Evolutionary conservation across 78 protist species (phyloP).

Genomic region (Carpediemonas membranifera): DNA sequence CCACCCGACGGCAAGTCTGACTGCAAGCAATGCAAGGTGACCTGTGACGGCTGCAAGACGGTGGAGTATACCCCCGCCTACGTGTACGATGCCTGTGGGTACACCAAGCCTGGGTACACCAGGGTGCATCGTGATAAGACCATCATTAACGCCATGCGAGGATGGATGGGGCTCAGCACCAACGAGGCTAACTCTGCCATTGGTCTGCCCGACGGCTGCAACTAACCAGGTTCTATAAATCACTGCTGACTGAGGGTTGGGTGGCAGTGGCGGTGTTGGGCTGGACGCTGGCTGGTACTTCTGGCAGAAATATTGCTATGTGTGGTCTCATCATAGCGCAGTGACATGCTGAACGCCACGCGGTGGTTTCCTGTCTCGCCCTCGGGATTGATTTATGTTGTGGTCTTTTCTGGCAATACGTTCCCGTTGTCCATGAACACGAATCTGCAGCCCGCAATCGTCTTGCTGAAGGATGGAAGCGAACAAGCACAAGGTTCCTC

Average conservation of each 20-base stretch:
- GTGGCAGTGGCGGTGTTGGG: no score
- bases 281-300: no score
- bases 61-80: slow-evolving; percentile 26
- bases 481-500: slow-evolving; percentile 94
- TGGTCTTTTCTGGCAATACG: no score
- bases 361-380: no score
- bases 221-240: no score
- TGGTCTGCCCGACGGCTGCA: no score
- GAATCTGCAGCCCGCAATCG: slow-evolving; percentile 56
- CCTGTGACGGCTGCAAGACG: slow-evolving; percentile 9
- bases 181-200: background rate
- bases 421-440: background rate
- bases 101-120: slow-evolving; percentile 30
- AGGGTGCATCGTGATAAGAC: slow-evolving; percentile 42
- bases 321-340: no score
- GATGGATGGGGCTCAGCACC: slow-evolving; percentile 19
- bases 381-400: no score
- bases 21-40: slow-evolving; percentile 14
- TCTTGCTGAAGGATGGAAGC: slow-evolving; percentile 94
- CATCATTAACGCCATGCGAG: slow-evolving; percentile 46
- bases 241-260: background rate
- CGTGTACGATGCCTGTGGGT: slow-evolving; percentile 19
- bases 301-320: no score
- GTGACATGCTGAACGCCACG: no score
- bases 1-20: slow-evolving; percentile 47